Percentiles rank a stretch among this genome's conserved stretches.
Evolutionary conservation across 306 rosid genomes (phyloP).

Genomic region (Sechiopsis laciniata): DNA sequence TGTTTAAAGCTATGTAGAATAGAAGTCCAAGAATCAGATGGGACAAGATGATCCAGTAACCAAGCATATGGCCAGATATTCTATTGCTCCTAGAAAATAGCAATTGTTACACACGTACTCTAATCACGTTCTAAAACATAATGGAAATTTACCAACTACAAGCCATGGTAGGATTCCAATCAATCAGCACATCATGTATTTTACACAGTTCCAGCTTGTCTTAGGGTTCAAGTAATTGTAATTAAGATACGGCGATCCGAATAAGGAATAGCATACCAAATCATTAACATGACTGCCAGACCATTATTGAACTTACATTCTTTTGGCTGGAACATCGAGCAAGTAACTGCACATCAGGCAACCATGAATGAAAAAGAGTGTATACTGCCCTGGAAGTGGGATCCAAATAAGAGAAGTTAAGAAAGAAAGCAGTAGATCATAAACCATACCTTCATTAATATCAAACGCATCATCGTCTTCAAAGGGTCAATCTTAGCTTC

Average conservation of each 20-base stretch:
- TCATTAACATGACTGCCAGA: too few relatives aligned
- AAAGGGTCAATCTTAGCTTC: constrained; percentile 72
- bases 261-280: too few relatives aligned
- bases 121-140: neutral
- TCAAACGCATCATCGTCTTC: constrained; percentile 85
- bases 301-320: too few relatives aligned
- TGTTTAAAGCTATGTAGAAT: neutral
- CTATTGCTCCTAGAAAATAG: neutral
- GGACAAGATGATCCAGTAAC: neutral
- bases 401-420: neutral
- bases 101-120: neutral
- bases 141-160: neutral
- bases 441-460: constrained; percentile 48
- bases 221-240: too few relatives aligned
- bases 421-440: neutral
- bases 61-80: neutral
- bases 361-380: neutral
- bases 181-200: too few relatives aligned
- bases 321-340: too few relatives aligned
- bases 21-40: neutral
- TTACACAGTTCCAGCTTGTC: too few relatives aligned
- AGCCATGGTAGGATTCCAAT: neutral
- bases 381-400: neutral
- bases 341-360: neutral
- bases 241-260: too few relatives aligned